A percentile compares a stretch with the other conserved stretches of the same genome.
Evolutionary conservation across 495 filamentous ascomycete species (phyloP).

Genomic region (Viridothelium virens): DNA sequence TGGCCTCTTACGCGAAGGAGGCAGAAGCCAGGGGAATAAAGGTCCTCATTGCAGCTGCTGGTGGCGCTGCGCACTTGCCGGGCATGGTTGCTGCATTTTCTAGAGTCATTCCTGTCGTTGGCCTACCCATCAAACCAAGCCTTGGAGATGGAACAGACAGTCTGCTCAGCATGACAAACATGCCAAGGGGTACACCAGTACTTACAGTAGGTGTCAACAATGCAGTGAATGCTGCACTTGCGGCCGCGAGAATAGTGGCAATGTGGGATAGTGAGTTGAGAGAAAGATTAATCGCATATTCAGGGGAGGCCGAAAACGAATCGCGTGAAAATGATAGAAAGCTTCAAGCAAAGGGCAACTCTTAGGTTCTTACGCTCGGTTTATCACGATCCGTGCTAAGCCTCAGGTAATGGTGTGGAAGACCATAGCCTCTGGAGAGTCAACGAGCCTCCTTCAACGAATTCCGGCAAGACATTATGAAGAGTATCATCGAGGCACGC

Average conservation of each 20-base stretch:
- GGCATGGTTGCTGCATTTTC: constrained; percentile 87
- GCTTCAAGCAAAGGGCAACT: background rate
- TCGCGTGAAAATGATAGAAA: constrained; percentile 12
- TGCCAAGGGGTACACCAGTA: constrained; percentile 72
- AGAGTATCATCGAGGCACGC: background rate
- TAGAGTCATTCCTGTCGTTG: constrained; percentile 75
- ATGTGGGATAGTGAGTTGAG: constrained; percentile 51
- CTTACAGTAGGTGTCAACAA: constrained; percentile 92
- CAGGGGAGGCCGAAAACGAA: constrained; percentile 47
- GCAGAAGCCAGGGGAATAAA: constrained; percentile 65
- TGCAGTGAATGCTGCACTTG: constrained; percentile 79
- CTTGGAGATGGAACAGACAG: constrained; percentile 84
- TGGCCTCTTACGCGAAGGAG: constrained; percentile 65
- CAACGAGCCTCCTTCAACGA: no score
- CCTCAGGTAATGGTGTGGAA: no score
- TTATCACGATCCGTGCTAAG: no score
- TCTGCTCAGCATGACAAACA: constrained; percentile 83
- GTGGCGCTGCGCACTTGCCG: constrained; percentile 84
- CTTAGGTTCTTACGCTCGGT: background rate
- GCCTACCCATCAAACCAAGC: constrained; percentile 82
- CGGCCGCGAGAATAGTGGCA: constrained; percentile 81
- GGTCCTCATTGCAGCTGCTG: constrained; percentile 91
- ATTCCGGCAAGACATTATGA: background rate
- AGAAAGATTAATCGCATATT: constrained; percentile 59
- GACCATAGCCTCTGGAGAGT: no score